A percentile compares a stretch with the other conserved stretches of the same genome.
Evolutionary conservation across 768 basidiomycete genomes (phyloP).

Genomic region (Termitomyces sp.): DNA sequence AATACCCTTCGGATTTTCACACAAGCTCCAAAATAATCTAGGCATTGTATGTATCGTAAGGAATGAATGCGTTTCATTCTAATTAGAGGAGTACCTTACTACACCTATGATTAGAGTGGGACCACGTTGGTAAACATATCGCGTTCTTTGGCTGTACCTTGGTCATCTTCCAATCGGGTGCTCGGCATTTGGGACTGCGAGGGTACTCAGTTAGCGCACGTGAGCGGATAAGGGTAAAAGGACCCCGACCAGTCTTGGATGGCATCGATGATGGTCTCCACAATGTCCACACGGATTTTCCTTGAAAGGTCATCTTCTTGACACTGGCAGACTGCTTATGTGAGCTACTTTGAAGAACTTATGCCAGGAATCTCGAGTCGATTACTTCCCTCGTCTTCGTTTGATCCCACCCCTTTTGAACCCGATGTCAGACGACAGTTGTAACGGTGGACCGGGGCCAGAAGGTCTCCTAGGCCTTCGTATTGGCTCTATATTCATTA

Average conservation of each 20-base stretch:
- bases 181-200: background rate
- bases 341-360: background rate
- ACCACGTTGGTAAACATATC: too few relatives aligned
- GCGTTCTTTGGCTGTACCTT: background rate
- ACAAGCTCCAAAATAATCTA: background rate
- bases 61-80: background rate
- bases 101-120: background rate
- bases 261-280: background rate
- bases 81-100: background rate
- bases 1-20: background rate
- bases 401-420: background rate
- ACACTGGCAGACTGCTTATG: background rate
- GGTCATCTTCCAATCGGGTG: background rate
- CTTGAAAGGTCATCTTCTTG: background rate
- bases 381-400: background rate
- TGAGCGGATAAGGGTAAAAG: background rate
- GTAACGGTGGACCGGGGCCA: slow-evolving; percentile 49
- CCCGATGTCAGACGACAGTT: slow-evolving; percentile 25
- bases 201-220: background rate
- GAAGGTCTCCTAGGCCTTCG: slow-evolving; percentile 48
- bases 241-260: background rate
- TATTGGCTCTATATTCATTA: slow-evolving; percentile 71
- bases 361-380: background rate
- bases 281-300: background rate
- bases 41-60: background rate